phyloP scores from a whole-genome alignment of 768 basidiomycete species.

The Lenzites betulinus region DNA sequence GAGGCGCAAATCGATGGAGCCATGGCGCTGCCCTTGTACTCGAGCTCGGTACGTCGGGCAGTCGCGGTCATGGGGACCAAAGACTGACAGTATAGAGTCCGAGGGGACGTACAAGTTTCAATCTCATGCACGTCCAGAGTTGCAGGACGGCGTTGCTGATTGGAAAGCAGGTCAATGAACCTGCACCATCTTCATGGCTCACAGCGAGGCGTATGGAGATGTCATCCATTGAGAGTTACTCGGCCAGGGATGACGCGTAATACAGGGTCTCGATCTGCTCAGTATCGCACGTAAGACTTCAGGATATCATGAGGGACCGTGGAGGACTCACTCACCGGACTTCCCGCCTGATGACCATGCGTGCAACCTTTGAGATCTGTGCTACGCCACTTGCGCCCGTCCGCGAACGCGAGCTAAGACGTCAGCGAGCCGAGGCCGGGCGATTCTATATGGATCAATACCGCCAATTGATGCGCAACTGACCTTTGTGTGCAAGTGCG shows the following conservation, averaged over 20 bases:
- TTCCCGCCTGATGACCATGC: not conserved
- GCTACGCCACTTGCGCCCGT: not conserved
- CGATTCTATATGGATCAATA: not conserved
- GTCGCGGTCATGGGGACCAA: conserved; percentile 3
- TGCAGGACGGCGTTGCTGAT: too few relatives aligned
- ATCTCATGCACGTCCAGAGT: too few relatives aligned
- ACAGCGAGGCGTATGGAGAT: not conserved
- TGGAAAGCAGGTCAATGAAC: too few relatives aligned
- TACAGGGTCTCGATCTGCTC: not conserved
- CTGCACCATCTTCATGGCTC: not conserved
- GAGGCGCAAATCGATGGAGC: conserved; percentile 5
- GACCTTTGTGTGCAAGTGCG: not conserved
- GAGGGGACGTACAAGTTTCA: too few relatives aligned
- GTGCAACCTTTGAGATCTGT: not conserved
- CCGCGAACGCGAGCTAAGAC: not conserved
- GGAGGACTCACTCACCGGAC: not conserved
- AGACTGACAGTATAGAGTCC: not conserved
- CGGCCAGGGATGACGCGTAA: not conserved
- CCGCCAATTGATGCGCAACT: not conserved
- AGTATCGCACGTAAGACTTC: not conserved
- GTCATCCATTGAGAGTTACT: not conserved
- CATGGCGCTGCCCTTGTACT: conserved; percentile 16
- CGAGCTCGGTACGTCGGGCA: not conserved
- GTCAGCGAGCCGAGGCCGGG: not conserved
- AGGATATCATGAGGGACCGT: not conserved